phyloP scores from a whole-genome alignment of 176 grass and related monocot genomes.

The Oryza punctata region DNA sequence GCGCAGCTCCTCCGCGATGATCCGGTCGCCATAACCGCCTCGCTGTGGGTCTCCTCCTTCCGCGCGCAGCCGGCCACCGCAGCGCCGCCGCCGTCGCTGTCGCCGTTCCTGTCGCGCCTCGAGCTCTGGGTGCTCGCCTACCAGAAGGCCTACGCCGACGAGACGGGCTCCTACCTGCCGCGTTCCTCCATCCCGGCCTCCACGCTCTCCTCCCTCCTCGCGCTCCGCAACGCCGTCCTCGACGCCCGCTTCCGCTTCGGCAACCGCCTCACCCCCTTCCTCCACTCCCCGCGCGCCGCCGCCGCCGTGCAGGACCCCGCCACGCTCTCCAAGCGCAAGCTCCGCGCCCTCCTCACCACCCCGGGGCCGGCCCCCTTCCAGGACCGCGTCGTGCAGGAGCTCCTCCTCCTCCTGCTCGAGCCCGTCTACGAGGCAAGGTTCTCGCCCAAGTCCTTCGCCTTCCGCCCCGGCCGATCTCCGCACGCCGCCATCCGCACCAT shows the following conservation, averaged over 20 bases:
- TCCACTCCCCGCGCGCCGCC: conserved; percentile 68
- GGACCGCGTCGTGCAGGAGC: conserved; percentile 88
- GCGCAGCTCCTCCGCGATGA: conserved; percentile 80
- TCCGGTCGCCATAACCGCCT: conserved; percentile 74
- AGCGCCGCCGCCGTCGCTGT: conserved; percentile 46
- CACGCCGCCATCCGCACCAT: conserved; percentile 82
- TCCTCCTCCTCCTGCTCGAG: conserved; percentile 88
- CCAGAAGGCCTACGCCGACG: conserved; percentile 92
- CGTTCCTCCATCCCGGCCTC: conserved; percentile 65
- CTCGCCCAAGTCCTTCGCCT: conserved; percentile 83
- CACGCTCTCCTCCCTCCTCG: conserved; percentile 67
- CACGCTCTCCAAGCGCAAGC: conserved; percentile 95
- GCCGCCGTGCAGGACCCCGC: conserved; percentile 51
- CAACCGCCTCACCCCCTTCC: conserved; percentile 67
- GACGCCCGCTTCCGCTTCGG: conserved; percentile 90
- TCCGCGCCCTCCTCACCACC: conserved; percentile 74
- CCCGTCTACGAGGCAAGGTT: conserved; percentile 82
- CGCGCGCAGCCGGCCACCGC: conserved; percentile 44
- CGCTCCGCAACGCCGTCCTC: conserved; percentile 84
- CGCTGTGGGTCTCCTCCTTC: conserved; percentile 83
- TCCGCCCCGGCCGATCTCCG: conserved; percentile 78
- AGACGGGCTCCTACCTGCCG: conserved; percentile 92
- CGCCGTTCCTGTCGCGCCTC: conserved; percentile 73
- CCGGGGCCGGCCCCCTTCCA: conserved; percentile 75
- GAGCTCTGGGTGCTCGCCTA: conserved; percentile 97